A percentile compares a stretch with the other conserved stretches of the same genome.
Conservation (phyloP, 768 basidiomycete species). For the Macrolepiota albuminosa region DNA sequence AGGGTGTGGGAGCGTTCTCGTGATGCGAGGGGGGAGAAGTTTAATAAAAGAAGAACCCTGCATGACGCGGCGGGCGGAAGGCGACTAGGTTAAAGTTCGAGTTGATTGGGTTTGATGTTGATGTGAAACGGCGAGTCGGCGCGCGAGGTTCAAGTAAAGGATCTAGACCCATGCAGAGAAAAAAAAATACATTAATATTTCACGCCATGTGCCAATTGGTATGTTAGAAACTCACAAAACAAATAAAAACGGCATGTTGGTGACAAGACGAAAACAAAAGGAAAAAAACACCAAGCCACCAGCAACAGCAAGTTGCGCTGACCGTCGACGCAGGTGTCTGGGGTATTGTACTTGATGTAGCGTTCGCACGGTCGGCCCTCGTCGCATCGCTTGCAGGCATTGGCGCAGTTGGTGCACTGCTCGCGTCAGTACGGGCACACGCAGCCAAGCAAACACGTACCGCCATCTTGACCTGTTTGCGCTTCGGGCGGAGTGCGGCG, state of each 20-base stretch:
- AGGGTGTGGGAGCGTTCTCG: too few species aligned
- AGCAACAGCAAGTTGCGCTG: slow-evolving; percentile 57
- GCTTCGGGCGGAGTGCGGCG: slow-evolving; percentile 51
- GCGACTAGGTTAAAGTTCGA: background rate
- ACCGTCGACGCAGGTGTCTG: slow-evolving; percentile 78
- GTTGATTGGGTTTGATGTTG: background rate
- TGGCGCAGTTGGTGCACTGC: slow-evolving; percentile 81
- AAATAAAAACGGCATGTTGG: too few species aligned
- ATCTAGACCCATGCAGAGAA: too few species aligned
- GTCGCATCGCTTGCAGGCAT: slow-evolving; percentile 86
- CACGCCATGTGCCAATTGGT: too few species aligned
- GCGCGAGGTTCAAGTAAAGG: too few species aligned
- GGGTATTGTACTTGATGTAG: slow-evolving; percentile 84
- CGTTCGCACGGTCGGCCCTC: slow-evolving; percentile 86
- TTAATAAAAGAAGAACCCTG: too few species aligned
- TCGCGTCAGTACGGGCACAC: background rate
- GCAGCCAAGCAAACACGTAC: slow-evolving; percentile 25
- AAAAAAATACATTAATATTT: too few species aligned
- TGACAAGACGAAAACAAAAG: too few species aligned
- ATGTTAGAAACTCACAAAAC: too few species aligned
- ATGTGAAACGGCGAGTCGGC: too few species aligned
- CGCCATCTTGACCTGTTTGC: slow-evolving; percentile 87
- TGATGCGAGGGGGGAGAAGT: too few species aligned
- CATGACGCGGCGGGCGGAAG: background rate
- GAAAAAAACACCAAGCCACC: background rate